A percentile compares a stretch with the other conserved stretches of the same genome.
Evolutionary conservation across 805 yeast species (phyloP).

Genomic region (Cyberlindnera sargentensis): DNA sequence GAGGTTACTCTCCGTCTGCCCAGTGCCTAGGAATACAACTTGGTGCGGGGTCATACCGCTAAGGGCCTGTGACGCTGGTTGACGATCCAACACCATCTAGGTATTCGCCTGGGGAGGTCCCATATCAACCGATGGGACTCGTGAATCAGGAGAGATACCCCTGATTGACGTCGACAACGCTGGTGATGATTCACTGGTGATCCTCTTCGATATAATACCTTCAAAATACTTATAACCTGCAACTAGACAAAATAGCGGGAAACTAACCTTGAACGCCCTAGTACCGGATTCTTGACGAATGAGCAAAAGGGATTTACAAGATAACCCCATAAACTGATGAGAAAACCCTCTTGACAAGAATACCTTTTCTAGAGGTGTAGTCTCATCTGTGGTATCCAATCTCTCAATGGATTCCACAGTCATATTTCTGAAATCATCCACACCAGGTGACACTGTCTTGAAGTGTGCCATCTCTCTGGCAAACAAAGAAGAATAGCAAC

Average conservation of each 20-base stretch:
- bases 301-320: constrained; percentile 8
- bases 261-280: constrained; percentile 5
- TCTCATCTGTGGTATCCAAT: constrained; percentile 6
- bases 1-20: background rate
- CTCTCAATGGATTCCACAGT: constrained; percentile 13
- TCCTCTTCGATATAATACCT: background rate
- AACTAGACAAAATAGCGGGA: constrained; percentile 5
- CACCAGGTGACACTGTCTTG: background rate
- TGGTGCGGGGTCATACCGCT: too few species aligned
- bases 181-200: background rate
- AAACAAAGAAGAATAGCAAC: constrained; percentile 10
- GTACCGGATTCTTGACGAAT: constrained; percentile 6
- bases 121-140: background rate
- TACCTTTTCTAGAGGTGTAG: background rate
- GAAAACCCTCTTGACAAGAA: constrained; percentile 6
- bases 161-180: background rate
- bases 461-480: constrained; percentile 2
- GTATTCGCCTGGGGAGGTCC: background rate
- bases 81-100: too few species aligned
- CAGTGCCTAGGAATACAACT: too few species aligned
- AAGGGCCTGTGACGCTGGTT: too few species aligned
- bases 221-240: constrained; percentile 10
- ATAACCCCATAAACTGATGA: constrained; percentile 8
- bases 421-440: background rate
- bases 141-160: background rate